Evolutionary conservation across 2,329 filamentous ascomycete genomes (phyloP), one percentile per base, ranked within the genome.

Genomic region (Coniochaeta hoffmannii): DNA sequence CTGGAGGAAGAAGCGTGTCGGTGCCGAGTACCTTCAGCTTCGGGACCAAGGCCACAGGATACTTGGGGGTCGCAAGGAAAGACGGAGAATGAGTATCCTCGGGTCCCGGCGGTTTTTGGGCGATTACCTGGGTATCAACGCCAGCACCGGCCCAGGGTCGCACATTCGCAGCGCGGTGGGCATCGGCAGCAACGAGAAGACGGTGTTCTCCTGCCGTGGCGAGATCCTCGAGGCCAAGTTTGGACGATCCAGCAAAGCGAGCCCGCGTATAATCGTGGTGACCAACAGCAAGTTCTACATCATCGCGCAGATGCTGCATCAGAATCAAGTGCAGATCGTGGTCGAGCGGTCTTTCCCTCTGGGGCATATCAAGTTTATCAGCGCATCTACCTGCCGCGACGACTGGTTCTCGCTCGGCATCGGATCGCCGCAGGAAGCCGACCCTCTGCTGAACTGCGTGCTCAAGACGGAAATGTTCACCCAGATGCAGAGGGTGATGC

Each of bases 401-500:
- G 94, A 99, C 71, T 99, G 94, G 94, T 97, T 99, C 71, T 90
- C 93, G 1, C 77, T 99, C 34, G 90, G 92, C 3, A 81, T 95
- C 46, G 90, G 89, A n/a, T 92, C 92, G 31, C 86, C 87, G 9
- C 90, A 96, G 67, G 93, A 97, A 68, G 80, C 94, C 0, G 94
- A 99, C 70, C 91, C 94, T n/a, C 78, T 99, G 22, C 72, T 99
- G 65, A 96, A 87, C 73, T 99, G 94, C 67, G 76, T 97, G 19
- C 85, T 99, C 71, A 99, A 99, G 77, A 99, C 94, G 0, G 94
- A 99, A 67, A 86, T 99, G 71, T 96, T 97, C 67, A 95, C 93
- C 0, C 92, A 97, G 60, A 85, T 99, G 74, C 85, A 87, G 67
- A 85, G 83, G 53, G 84, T 85, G 53, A 88, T 95, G 71, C 86